Evolutionary conservation across 495 filamentous ascomycete genomes (phyloP).

Genomic region (Jackrogersella minutella): DNA sequence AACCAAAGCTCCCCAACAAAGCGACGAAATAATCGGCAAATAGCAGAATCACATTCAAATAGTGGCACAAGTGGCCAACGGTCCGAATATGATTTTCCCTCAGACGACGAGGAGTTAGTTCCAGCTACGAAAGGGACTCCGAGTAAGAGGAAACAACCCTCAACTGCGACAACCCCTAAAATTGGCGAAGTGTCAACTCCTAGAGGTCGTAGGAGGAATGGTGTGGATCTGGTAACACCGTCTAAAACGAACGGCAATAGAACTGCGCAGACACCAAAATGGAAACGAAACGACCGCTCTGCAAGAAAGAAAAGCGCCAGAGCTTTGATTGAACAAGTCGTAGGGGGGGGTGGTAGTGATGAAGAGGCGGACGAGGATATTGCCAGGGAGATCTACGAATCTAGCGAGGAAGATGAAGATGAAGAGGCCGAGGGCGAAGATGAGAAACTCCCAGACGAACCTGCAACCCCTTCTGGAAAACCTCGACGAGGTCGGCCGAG

Average conservation of each 20-base stretch:
- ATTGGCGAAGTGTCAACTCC: conserved; percentile 44
- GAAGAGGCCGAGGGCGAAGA: conserved; percentile 49
- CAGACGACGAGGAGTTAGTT: conserved; percentile 31
- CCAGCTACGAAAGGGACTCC: conserved; percentile 31
- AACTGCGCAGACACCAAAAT: conserved; percentile 60
- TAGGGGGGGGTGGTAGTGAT: conserved; percentile 70
- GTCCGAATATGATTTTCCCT: conserved; percentile 44
- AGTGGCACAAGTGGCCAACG: conserved; percentile 1
- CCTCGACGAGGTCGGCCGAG: conserved; percentile 46
- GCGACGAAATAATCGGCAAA: conserved; percentile 9
- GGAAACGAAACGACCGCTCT: conserved; percentile 72
- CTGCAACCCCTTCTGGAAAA: conserved; percentile 46
- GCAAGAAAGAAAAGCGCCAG: conserved; percentile 86
- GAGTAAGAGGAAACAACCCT: conserved; percentile 24
- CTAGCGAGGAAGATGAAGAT: conserved; percentile 61
- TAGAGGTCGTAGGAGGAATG: conserved; percentile 38
- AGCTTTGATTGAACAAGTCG: conserved; percentile 70
- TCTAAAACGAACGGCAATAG: conserved; percentile 39
- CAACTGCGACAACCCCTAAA: conserved; percentile 10
- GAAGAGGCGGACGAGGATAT: conserved; percentile 78
- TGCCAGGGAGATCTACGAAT: conserved; percentile 73
- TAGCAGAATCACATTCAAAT: background rate
- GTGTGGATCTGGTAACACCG: conserved; percentile 45
- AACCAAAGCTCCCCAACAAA: conserved; percentile 19
- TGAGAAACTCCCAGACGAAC: conserved; percentile 50